Base-by-base conservation (phyloP, 2,329 filamentous ascomycete genomes). In the Xylogone sp. region DNA sequence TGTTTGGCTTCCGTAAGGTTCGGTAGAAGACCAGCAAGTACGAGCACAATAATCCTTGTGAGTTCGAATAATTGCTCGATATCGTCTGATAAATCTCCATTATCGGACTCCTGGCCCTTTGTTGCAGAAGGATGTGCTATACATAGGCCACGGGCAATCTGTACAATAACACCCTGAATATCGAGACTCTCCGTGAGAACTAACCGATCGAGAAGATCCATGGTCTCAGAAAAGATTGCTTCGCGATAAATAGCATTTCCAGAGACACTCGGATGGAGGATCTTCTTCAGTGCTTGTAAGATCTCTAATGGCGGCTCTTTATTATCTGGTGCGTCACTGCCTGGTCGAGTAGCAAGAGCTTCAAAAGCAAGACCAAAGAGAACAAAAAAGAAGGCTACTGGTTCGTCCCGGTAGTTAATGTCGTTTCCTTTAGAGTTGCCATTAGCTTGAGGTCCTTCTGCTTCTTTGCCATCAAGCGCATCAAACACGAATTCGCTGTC, bases 401-500 rank as follows among this genome's bases (percentile, higher is more conserved):
- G 94, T 67, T 99, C 94, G 64, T 97, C 93, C 45, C 94, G 88
- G 67, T 99, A 99, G 69, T 97, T 97, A 72, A 99, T 97, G 58
- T 93, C 89, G 46, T 85, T 78, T 2, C 78, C 80, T 65, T 87
- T 89, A 16, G 75, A 73, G 43, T 79, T 73, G 2, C 75, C 76
- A 53, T 68, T 64, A 5, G 57, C 62, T 19, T 57, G 48, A 27
- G 63, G 60, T 20, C 59, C 62, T 20, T 72, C 77, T 9, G 76
- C 73, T 61, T 82, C 80, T 65, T 94, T 96, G 48, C 92, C 92
- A 65, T 99, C 94, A 6, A 99, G 74, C 1, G 94, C 94, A 69
- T 97, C 92, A 65, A 99, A 99, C 2, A 99, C 94, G 57, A 97
- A 96, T 55, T 94, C 90, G 69, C 92, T 97, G 65, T 99, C 94